Conservation (phyloP, 1,284 basidiomycete species). For the Trichosporon sp. region DNA sequence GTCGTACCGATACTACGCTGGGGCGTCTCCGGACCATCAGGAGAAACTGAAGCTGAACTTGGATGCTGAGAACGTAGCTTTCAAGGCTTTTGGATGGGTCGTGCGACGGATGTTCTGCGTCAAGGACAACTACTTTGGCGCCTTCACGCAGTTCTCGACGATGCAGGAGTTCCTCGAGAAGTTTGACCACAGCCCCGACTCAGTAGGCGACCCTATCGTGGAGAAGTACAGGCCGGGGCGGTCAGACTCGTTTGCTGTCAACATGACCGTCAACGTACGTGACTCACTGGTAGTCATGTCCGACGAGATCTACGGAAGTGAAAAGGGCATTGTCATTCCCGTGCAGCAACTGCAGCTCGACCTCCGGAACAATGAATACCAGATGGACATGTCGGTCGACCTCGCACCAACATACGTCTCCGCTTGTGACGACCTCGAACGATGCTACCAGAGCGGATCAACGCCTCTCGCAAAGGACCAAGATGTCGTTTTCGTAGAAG, state of each 20-base stretch:
- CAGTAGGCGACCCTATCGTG: slow-evolving; percentile 69
- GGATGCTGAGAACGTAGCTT: slow-evolving; percentile 53
- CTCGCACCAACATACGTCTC: slow-evolving; percentile 57
- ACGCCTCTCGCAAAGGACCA: slow-evolving; percentile 22
- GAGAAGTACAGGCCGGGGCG: slow-evolving; percentile 69
- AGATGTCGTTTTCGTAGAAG: slow-evolving; percentile 58
- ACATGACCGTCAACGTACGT: slow-evolving; percentile 57
- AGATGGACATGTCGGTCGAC: slow-evolving; percentile 82
- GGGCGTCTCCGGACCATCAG: slow-evolving; percentile 61
- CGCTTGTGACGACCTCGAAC: slow-evolving; percentile 53
- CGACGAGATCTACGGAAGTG: slow-evolving; percentile 67
- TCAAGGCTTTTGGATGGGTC: slow-evolving; percentile 76
- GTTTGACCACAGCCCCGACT: slow-evolving; percentile 54
- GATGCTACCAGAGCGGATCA: slow-evolving; percentile 37
- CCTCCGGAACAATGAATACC: slow-evolving; percentile 72
- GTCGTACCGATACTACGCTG: slow-evolving; percentile 67
- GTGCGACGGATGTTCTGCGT: slow-evolving; percentile 78
- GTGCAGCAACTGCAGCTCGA: slow-evolving; percentile 67
- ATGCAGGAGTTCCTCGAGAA: slow-evolving; percentile 74
- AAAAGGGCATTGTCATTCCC: slow-evolving; percentile 54
- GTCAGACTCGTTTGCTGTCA: slow-evolving; percentile 75
- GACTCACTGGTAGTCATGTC: slow-evolving; percentile 62
- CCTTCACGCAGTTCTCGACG: slow-evolving; percentile 84
- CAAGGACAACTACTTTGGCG: slow-evolving; percentile 85
- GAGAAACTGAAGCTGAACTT: slow-evolving; percentile 66